Percentiles rank a stretch among this genome's conserved stretches.
These are phyloP conservation scores for Suhomyces tanzawaensis DNA, from an alignment of 805 yeast species.

Conservation along the genomic window DNA sequence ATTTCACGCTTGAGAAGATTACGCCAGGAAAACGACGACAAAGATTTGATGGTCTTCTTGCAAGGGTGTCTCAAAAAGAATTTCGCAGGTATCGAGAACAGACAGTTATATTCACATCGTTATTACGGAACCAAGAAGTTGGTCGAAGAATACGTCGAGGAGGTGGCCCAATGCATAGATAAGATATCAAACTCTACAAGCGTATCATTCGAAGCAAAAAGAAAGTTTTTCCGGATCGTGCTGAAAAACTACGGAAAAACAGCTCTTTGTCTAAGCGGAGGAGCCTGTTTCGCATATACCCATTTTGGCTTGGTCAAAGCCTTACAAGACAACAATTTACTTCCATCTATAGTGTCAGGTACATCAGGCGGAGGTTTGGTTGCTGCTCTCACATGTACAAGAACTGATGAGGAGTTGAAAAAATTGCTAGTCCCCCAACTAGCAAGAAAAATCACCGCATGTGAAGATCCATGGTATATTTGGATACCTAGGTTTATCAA, in stretches of 20 bases:
- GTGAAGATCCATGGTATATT: conserved; percentile 58
- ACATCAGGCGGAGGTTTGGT: conserved; percentile 81
- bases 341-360: conserved; percentile 71
- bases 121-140: conserved; percentile 71
- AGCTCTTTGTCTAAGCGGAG: conserved; percentile 73
- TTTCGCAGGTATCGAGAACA: conserved; percentile 77
- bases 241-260: conserved; percentile 68
- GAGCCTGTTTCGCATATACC: conserved; percentile 74
- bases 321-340: conserved; percentile 58
- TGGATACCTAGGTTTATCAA: conserved; percentile 66
- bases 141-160: conserved; percentile 52
- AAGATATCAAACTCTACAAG: conserved; percentile 37
- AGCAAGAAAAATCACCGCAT: conserved; percentile 64
- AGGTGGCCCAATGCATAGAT: conserved; percentile 49
- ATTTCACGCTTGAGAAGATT: conserved; percentile 39
- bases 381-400: conserved; percentile 68
- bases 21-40: conserved; percentile 29
- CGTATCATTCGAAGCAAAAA: conserved; percentile 42
- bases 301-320: conserved; percentile 79
- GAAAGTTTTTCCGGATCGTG: conserved; percentile 53
- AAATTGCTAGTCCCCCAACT: conserved; percentile 57
- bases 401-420: conserved; percentile 65
- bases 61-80: conserved; percentile 69
- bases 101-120: conserved; percentile 67
- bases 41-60: conserved; percentile 52